Conservation (phyloP, 2,329 filamentous ascomycete species). For the Diplodia mutila region DNA sequence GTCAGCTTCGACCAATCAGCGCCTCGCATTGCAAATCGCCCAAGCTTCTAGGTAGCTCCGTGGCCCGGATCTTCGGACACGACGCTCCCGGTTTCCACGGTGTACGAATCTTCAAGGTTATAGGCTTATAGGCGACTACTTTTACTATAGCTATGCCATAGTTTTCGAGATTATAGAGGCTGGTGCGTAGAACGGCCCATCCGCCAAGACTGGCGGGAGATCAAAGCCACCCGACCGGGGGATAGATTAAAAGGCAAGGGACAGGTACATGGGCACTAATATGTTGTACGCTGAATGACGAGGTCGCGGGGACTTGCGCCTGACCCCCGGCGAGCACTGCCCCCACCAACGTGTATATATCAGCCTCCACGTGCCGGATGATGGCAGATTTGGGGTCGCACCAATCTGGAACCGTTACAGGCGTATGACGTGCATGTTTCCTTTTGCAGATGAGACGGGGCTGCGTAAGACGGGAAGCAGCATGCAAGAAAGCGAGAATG, state of each 20-base stretch:
- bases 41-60: background rate
- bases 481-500: background rate
- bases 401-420: background rate
- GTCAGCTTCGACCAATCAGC: conserved; percentile 4
- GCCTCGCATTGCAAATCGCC: conserved; percentile 12
- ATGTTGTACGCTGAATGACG: background rate
- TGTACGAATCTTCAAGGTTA: background rate
- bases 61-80: background rate
- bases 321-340: background rate
- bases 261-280: background rate
- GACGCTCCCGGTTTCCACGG: background rate
- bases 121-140: background rate
- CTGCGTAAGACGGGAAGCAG: background rate
- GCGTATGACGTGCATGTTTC: conserved; percentile 7
- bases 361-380: background rate
- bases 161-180: too few species aligned
- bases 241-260: background rate
- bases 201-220: too few species aligned
- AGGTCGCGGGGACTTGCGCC: conserved; percentile 1
- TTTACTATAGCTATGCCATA: background rate
- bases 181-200: too few species aligned
- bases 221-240: too few species aligned
- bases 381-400: background rate
- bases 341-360: background rate
- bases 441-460: background rate